Evolutionary conservation across 2,329 filamentous ascomycete genomes (phyloP), one percentile per base, ranked within the genome.

Genomic region (Grosmannia serpens): DNA sequence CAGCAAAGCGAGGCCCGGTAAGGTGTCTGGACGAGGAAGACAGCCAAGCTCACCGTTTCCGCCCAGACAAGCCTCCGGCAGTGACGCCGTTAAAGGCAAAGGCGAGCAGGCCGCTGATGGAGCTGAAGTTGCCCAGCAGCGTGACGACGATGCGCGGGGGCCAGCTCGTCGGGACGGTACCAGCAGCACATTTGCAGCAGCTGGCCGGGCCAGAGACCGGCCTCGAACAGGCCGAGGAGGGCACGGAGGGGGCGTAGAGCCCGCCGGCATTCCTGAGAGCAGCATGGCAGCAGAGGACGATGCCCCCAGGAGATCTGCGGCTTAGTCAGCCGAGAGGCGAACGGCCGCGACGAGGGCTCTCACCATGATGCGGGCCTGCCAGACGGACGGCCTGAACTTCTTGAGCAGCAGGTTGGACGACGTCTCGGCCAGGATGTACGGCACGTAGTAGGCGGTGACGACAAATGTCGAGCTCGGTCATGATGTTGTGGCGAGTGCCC

Each of bases 321-420:
- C n/a, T n/a, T n/a, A n/a, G n/a, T n/a, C n/a, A n/a, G n/a, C n/a
- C n/a, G n/a, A n/a, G n/a, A n/a, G n/a, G n/a, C n/a, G n/a, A n/a
- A n/a, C n/a, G n/a, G n/a, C n/a, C n/a, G n/a, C n/a, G n/a, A n/a
- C n/a, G n/a, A n/a, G n/a, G n/a, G n/a, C n/a, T n/a, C n/a, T n/a
- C n/a, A 88, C 70, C 84, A 95, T 91, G 65, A 92, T 92, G 7
- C 78, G 71, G 0, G 89, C 86, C 27, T 92, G 78, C 74, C 91
- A 95, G 55, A 88, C 72, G 46, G 83, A 87, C 0, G 89, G 89
- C 0, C 85, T 79, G 56, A 91, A 74, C 17, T 78, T 81, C 70
- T 92, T 94, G 58, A 94, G 80, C 9, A 92, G 71, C 15, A 92
- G 70, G 65, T 94, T 94, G 58, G 85, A 89, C n/a, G 88, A 74